Evolutionary conservation across 129 eudicot genomes (phyloP), one percentile per base, ranked within the genome.

Genomic region (Escallonia rubra): DNA sequence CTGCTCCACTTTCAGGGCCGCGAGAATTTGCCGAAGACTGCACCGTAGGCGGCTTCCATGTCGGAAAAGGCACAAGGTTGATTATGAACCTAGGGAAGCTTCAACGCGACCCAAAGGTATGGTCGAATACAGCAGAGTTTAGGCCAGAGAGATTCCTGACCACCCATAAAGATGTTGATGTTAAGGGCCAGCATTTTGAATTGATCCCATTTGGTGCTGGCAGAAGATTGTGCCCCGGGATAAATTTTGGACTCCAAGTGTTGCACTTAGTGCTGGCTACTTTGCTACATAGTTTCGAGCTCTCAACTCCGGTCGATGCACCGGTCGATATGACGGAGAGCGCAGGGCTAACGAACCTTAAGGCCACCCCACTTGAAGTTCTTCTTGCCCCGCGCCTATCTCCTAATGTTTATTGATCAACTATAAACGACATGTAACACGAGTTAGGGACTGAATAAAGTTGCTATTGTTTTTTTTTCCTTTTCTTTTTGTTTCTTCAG

Each of bases 191-290:
- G 1, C 61, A 75, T 69, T 75, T 76, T 41, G 75, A 76, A 57
- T 67, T 76, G 61, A 76, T 69, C 10, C 80, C 80, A 5, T 76
- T 76, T 4, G 80, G 80, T 39, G 71, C 71, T 1, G 75, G 80
- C 13, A 62, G 80, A 48, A 57, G 80, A 64, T 7, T 23, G n/a
- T 76, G 80, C 43, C 80, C 80, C 0, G 80, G 80, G 11, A 63
- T 46, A 3, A 57, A 43, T 63, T 63, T 69, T 39, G 80, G 45
- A 13, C 66, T 76, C 42, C 75, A 63, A 59, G 39, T 69, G 15
- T 57, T 69, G 45, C 71, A 76, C 41, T 7, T 63, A 44, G 66
- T 63, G 41, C 1, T 76, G 38, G 80, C 71, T 12, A 47, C 66
- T 64, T 64, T 76, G 42, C 54, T 76, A 10, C 79, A 75, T 43